Evolutionary conservation across 1,284 basidiomycete species (phyloP).

Genomic region (Schizophyllum commune): DNA sequence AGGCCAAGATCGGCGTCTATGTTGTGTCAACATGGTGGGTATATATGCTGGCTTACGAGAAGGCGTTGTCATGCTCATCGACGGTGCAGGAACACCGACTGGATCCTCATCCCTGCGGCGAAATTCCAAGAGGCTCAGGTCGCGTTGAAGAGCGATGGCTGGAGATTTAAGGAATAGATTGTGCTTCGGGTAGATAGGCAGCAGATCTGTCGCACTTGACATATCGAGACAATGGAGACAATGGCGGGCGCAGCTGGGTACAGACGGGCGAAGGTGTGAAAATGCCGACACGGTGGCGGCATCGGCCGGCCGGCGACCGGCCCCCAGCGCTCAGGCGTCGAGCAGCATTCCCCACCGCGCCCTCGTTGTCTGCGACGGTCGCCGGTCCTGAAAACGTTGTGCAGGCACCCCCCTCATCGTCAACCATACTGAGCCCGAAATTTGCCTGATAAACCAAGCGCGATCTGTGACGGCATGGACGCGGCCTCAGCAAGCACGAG

Average conservation of each 20-base stretch:
- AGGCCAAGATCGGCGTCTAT: conserved; percentile 50
- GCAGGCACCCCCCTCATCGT: conserved; percentile 13
- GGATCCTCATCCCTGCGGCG: conserved; percentile 43
- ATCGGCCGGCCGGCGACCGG: neutral
- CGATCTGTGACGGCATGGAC: conserved; percentile 17
- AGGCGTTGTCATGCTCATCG: neutral
- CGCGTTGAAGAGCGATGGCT: conserved; percentile 39
- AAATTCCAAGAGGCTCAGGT: conserved; percentile 32
- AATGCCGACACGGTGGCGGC: conserved; percentile 1
- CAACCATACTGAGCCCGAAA: neutral
- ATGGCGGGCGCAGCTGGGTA: conserved; percentile 5
- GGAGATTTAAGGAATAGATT: conserved; percentile 25
- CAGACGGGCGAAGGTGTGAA: conserved; percentile 4
- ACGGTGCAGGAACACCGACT: conserved; percentile 51
- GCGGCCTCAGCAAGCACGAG: conserved; percentile 23
- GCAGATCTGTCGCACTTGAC: neutral
- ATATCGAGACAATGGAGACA: neutral
- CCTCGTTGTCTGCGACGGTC: neutral
- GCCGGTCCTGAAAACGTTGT: neutral
- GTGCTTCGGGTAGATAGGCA: neutral
- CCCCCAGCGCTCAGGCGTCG: neutral
- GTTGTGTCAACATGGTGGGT: conserved; percentile 62
- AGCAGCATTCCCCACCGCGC: neutral
- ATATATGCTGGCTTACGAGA: neutral
- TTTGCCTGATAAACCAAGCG: conserved; percentile 4